Percentiles rank a stretch among this genome's conserved stretches.
Evolutionary conservation across 495 filamentous ascomycete species (phyloP).

Genomic region (Cudoniella acicularis): DNA sequence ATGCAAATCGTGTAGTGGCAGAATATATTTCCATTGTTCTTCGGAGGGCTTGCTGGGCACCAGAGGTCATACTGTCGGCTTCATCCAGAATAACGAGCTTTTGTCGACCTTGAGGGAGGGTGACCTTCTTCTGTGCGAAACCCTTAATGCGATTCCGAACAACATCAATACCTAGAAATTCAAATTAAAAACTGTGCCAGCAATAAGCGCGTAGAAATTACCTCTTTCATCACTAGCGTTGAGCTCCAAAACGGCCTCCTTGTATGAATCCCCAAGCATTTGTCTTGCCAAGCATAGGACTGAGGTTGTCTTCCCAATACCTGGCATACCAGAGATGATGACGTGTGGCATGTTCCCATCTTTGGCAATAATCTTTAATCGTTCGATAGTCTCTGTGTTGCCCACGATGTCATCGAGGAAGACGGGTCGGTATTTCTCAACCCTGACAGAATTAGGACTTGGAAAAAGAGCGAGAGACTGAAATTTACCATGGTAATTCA

Average conservation of each 20-base stretch:
- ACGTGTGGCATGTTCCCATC: conserved; percentile 99
- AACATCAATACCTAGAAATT: conserved; percentile 76
- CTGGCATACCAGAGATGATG: conserved; percentile 98
- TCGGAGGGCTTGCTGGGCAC: conserved; percentile 91
- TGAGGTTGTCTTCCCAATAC: conserved; percentile 98
- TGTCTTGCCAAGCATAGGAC: conserved; percentile 91
- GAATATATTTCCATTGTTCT: conserved; percentile 99
- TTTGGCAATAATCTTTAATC: conserved; percentile 96
- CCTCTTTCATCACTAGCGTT: conserved; percentile 96
- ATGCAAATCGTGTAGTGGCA: conserved; percentile 93
- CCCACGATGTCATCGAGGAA: conserved; percentile 96
- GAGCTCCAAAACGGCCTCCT: conserved; percentile 93
- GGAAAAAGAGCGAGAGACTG: conserved; percentile 11
- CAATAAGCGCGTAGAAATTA: conserved; percentile 21
- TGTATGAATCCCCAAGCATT: conserved; percentile 88
- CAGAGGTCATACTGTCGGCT: conserved; percentile 95
- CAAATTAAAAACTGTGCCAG: background rate
- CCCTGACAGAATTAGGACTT: conserved; percentile 53
- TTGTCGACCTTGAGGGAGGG: conserved; percentile 82
- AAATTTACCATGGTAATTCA: conserved; percentile 83
- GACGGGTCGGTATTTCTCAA: conserved; percentile 95
- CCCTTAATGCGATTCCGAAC: conserved; percentile 98
- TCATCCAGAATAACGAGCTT: conserved; percentile 98
- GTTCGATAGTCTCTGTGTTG: conserved; percentile 95
- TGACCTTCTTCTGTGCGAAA: conserved; percentile 99